Evolutionary conservation across 176 grass and related monocot genomes (phyloP).

Genomic region (Musa schizocarpa): DNA sequence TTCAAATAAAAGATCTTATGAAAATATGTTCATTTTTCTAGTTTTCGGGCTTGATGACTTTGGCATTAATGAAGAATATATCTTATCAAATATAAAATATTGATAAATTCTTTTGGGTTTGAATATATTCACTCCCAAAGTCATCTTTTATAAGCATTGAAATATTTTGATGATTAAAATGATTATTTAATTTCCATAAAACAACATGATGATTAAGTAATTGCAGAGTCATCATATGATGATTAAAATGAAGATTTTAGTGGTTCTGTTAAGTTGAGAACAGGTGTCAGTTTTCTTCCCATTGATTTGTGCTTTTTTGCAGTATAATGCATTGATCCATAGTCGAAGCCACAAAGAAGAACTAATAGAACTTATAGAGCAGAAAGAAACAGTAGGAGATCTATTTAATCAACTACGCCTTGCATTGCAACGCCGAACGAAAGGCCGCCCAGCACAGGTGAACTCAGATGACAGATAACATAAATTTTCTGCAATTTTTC

Average conservation of each 20-base stretch:
- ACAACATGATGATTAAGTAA: background rate
- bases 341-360: conserved; percentile 56
- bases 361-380: conserved; percentile 76
- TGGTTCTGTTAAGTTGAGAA: background rate
- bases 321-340: conserved; percentile 74
- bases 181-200: no score
- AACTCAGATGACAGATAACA: conserved; percentile 6
- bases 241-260: background rate
- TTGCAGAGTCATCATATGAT: background rate
- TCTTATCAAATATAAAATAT: background rate
- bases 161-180: no score
- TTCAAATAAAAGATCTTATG: no score
- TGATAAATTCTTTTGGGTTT: background rate
- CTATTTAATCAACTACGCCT: conserved; percentile 92
- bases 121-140: background rate
- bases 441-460: conserved; percentile 88
- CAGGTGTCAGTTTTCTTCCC: background rate
- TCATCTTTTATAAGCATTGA: background rate
- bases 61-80: no score
- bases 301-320: conserved; percentile 24
- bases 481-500: background rate
- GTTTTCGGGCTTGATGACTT: no score
- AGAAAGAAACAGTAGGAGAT: conserved; percentile 89
- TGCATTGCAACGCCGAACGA: conserved; percentile 59
- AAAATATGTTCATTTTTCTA: no score